Evolutionary conservation across 2,329 filamentous ascomycete species (phyloP), one percentile per base, ranked within the genome.

Genomic region (Phialophora expanda): DNA sequence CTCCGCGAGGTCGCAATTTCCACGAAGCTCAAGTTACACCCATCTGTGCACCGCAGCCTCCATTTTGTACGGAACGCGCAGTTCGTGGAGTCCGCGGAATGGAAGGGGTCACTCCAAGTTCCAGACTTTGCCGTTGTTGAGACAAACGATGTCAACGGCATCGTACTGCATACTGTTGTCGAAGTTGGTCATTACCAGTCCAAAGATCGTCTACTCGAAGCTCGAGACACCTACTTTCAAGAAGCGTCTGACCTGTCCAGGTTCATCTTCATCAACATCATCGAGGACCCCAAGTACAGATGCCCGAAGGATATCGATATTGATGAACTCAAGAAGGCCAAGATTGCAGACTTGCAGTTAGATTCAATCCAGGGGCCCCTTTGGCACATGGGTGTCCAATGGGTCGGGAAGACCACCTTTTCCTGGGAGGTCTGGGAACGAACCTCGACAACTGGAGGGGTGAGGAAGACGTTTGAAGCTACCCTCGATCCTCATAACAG

Each of bases 351-450:
- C 22, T 59, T 59, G 2, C 56, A 59, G 20, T 30, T 46, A n/a
- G 22, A 59, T 30, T 59, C 56, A 32, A 24, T 28, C 56, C 56
- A 32, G 14, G 56, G 56, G 24, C 41, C 56, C 6, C 38, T 59
- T 24, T 32, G 44, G 34, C 46, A 50, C 24, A 46, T 46, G 34
- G 34, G 44, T 9, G 17, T 48, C 17, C 9, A 59, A 30, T 59
- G 56, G 56, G 56, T 59, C 1, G 41, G 41, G 22, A 28, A 48
- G n/a, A 59, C 9, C 4, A 46, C 38, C 32, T 7, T 59, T 30
- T 28, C 14, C 56, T 59, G 34, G 20, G 38, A 59, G 20, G 41
- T 59, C 22, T 59, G 56, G 56, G 56, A 59, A 59, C 32, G 56
- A 58, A 11, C 14, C 22, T 26, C 22, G 56, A 20, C 38, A 17